phyloP scores from a whole-genome alignment of 495 filamentous ascomycete species.

The Aspergillus sclerotiicarbonarius region DNA sequence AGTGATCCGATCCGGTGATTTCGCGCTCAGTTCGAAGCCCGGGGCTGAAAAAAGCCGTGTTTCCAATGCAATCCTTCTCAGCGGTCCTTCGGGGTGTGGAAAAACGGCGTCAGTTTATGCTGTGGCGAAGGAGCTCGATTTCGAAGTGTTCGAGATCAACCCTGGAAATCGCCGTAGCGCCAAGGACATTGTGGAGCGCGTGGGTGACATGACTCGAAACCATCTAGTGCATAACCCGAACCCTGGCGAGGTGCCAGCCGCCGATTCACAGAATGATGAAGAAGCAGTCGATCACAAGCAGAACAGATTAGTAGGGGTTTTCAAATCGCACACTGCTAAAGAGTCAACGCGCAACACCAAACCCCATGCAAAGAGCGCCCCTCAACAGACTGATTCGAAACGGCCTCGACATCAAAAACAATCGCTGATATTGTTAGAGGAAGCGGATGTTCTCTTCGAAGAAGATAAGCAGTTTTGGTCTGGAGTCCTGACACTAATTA shows the following conservation, averaged over 20 bases:
- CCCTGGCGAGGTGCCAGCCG: conserved; percentile 17
- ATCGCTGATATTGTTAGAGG: conserved; percentile 91
- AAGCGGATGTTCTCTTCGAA: conserved; percentile 90
- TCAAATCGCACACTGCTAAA: conserved; percentile 50
- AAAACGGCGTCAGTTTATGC: conserved; percentile 94
- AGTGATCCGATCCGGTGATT: conserved; percentile 59
- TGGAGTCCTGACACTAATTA: conserved; percentile 71
- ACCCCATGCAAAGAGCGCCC: conserved; percentile 16
- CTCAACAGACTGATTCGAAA: conserved; percentile 35
- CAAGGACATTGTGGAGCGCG: conserved; percentile 84
- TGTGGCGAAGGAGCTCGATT: conserved; percentile 91
- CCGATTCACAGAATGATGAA: conserved; percentile 12
- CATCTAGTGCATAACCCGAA: conserved; percentile 71
- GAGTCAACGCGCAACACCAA: conserved; percentile 23
- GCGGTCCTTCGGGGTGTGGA: conserved; percentile 85
- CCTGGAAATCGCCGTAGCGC: conserved; percentile 77
- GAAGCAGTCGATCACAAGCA: conserved; percentile 62
- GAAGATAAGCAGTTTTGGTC: conserved; percentile 95
- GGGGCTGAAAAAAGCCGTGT: conserved; percentile 42
- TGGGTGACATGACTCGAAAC: conserved; percentile 95
- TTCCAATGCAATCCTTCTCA: conserved; percentile 71
- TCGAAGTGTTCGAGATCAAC: conserved; percentile 95
- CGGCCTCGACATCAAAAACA: conserved; percentile 70
- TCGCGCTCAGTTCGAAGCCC: conserved; percentile 31
- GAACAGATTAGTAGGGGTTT: conserved; percentile 77